These are phyloP conservation scores for Daldinia sp. DNA, from an alignment of 2,329 filamentous ascomycete genomes.

Conservation along the genomic window DNA sequence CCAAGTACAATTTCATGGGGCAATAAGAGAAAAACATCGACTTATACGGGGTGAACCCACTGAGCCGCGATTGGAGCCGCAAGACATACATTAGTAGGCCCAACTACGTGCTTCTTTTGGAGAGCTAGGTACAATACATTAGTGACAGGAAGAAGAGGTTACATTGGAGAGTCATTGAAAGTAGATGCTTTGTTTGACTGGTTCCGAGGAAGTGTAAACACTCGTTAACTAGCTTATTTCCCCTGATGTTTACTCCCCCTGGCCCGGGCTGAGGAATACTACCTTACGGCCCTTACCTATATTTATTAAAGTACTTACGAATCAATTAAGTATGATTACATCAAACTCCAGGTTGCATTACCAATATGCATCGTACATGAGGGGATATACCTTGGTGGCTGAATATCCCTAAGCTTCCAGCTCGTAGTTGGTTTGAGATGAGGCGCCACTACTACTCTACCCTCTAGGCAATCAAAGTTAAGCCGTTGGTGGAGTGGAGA, in stretches of 20 bases:
- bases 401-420: slow-evolving; percentile 12
- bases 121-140: too few relatives aligned
- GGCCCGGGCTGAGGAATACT: background rate
- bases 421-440: slow-evolving; percentile 20
- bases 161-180: background rate
- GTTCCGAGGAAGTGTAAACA: background rate
- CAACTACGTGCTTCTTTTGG: background rate
- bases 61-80: slow-evolving; percentile 18
- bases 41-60: slow-evolving; percentile 2
- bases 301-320: background rate
- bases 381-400: slow-evolving; percentile 14
- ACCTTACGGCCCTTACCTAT: background rate
- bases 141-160: background rate
- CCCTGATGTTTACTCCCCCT: too few relatives aligned
- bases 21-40: slow-evolving; percentile 11
- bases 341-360: slow-evolving; percentile 9
- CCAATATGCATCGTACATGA: slow-evolving; percentile 26
- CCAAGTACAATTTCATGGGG: slow-evolving; percentile 11
- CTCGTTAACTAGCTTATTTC: background rate
- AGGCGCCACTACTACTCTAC: slow-evolving; percentile 26
- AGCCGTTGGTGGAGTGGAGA: slow-evolving; percentile 13
- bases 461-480: slow-evolving; percentile 7
- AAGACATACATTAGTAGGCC: background rate
- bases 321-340: slow-evolving; percentile 8
- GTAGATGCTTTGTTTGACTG: background rate